These are phyloP conservation scores for Saururus chinensis DNA, from an alignment of 164 flowering plant genomes.

Conservation along the genomic window DNA sequence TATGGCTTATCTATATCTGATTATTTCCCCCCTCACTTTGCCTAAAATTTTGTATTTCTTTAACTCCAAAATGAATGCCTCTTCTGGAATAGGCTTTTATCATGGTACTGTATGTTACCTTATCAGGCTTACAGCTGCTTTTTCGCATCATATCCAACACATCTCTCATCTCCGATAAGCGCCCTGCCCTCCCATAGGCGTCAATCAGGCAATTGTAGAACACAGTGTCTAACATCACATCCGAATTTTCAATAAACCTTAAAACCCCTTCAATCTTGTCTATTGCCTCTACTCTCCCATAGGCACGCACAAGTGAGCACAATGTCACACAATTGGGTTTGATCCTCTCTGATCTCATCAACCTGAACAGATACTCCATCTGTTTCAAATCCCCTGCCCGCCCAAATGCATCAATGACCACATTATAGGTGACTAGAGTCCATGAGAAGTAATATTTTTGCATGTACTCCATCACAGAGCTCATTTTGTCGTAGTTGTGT, in stretches of 20 bases:
- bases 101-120: conserved; percentile 82
- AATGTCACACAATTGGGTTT: conserved; percentile 87
- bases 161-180: conserved; percentile 79
- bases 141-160: conserved; percentile 72
- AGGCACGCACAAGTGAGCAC: conserved; percentile 79
- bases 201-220: conserved; percentile 88
- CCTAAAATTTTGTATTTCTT: conserved; percentile 26
- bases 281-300: conserved; percentile 53
- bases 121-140: conserved; percentile 72
- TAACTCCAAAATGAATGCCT: conserved; percentile 51
- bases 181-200: conserved; percentile 76
- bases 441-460: conserved; percentile 84
- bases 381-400: conserved; percentile 88
- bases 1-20: neutral
- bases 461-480: conserved; percentile 95
- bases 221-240: conserved; percentile 57
- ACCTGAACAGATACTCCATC: conserved; percentile 87
- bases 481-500: conserved; percentile 64
- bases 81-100: conserved; percentile 53
- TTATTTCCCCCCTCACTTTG: neutral
- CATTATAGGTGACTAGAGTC: conserved; percentile 88
- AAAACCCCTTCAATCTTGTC: conserved; percentile 63
- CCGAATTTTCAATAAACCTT: conserved; percentile 68
- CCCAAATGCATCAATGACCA: conserved; percentile 92
- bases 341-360: conserved; percentile 82